Conservation (phyloP, 495 filamentous ascomycete genomes). For the Aspergillus sclerotiicarbonarius region DNA sequence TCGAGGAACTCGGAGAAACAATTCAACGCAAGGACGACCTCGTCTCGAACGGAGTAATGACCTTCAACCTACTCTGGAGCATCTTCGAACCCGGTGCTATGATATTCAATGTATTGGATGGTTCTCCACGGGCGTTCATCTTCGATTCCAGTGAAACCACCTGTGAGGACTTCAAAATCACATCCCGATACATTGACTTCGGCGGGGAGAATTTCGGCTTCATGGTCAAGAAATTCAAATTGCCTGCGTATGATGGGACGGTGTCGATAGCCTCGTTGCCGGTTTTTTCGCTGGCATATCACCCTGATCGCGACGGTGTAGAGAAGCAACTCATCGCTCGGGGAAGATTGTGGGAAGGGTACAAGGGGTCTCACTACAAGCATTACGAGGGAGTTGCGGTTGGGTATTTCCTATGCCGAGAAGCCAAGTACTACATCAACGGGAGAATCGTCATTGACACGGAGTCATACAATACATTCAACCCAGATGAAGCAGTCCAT, state of each 20-base stretch:
- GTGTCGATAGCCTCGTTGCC: conserved; percentile 52
- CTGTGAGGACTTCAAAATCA: background rate
- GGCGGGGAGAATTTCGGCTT: conserved; percentile 60
- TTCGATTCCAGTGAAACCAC: conserved; percentile 25
- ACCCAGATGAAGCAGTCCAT: conserved; percentile 27
- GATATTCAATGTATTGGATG: conserved; percentile 35
- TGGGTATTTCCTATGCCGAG: conserved; percentile 22
- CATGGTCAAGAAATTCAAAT: conserved; percentile 35
- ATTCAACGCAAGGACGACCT: conserved; percentile 59
- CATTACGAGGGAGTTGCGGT: conserved; percentile 53
- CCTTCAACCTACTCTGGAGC: conserved; percentile 56
- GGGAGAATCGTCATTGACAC: conserved; percentile 57
- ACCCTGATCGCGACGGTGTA: conserved; percentile 35
- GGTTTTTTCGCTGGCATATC: conserved; percentile 56
- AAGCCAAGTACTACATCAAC: conserved; percentile 49
- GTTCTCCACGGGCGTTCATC: conserved; percentile 36
- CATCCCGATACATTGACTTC: conserved; percentile 51
- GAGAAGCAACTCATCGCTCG: conserved; percentile 38
- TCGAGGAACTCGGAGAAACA: conserved; percentile 56
- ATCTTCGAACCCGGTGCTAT: conserved; percentile 50
- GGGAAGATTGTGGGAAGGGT: conserved; percentile 49
- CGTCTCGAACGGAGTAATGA: conserved; percentile 56
- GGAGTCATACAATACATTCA: conserved; percentile 36
- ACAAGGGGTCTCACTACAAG: conserved; percentile 63
- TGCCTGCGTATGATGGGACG: conserved; percentile 57